phyloP scores from a whole-genome alignment of 768 basidiomycete genomes.

The Sporobolomyces roseus region DNA sequence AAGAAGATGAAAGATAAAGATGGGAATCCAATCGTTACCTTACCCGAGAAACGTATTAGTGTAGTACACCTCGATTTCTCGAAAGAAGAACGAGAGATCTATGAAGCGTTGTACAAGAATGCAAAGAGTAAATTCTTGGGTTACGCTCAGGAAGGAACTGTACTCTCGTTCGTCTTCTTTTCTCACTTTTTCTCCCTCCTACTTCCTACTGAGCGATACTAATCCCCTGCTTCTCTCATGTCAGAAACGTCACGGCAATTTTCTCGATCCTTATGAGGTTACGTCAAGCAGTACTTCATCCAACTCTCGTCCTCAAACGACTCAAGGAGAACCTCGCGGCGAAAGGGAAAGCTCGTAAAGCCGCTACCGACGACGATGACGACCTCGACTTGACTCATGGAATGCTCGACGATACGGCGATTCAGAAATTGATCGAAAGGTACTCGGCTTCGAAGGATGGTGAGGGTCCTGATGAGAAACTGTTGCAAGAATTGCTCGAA shows the following conservation, averaged over 20 bases:
- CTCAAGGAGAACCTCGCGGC: slow-evolving; percentile 76
- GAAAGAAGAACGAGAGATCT: slow-evolving; percentile 74
- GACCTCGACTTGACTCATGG: slow-evolving; percentile 32
- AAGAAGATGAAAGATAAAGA: slow-evolving; percentile 85
- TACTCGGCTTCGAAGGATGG: slow-evolving; percentile 20
- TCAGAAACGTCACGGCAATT: slow-evolving; percentile 50
- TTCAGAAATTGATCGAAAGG: slow-evolving; percentile 37
- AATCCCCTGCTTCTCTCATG: not conserved
- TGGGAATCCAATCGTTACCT: slow-evolving; percentile 79
- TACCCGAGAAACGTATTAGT: slow-evolving; percentile 77
- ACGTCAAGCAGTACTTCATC: slow-evolving; percentile 88
- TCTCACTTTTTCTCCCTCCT: no score
- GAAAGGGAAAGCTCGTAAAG: not conserved
- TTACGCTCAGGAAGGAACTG: slow-evolving; percentile 66
- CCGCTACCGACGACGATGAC: not conserved
- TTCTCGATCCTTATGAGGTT: slow-evolving; percentile 91
- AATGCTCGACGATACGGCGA: slow-evolving; percentile 32
- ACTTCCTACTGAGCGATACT: no score
- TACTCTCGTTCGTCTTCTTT: slow-evolving; percentile 43
- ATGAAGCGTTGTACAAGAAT: slow-evolving; percentile 70
- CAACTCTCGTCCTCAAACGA: slow-evolving; percentile 66
- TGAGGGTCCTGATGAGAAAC: slow-evolving; percentile 54
- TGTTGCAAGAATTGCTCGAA: slow-evolving; percentile 54
- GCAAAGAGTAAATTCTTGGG: slow-evolving; percentile 77
- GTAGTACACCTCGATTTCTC: slow-evolving; percentile 78